Base-by-base conservation (phyloP, 2,329 filamentous ascomycete genomes). In the Cyclaneusma minus region DNA sequence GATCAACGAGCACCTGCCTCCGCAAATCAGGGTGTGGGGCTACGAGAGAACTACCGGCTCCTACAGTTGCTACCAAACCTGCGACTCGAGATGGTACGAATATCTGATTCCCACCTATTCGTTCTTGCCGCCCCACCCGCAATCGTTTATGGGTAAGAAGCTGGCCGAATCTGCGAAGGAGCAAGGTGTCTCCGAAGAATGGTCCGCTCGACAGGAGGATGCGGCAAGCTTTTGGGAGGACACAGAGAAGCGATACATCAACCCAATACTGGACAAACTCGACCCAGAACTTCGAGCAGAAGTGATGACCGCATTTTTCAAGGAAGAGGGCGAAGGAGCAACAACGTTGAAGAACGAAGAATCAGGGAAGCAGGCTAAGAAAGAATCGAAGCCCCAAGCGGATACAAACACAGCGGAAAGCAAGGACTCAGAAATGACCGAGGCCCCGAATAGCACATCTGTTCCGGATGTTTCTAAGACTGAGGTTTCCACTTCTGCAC, bases 21-120 rank as follows among this genome's bases (percentile, higher is more conserved):
- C 76, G 4, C 89, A 98, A 56, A 98, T 98, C 37, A 72, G 89
- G 27, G 68, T 98, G 3, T 98, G 89, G 89, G 89, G 83, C 3
- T 83, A 93, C 34, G 73, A 91, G 51, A 64, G 83, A 27, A 91
- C 87, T 1, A 87, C 77, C 47, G 87, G 85, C 37, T 71, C 73
- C 39, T 98, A 95, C 60, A 94, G 81, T 51, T 87, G 81, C 53
- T 98, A 98, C 53, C 79, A 92, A 47, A 68, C 81, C 29, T 94
- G 87, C 53, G 89, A 98, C 52, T 93, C 84, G 14, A 67, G 89
- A 39, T 91, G 85, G 64, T 98, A 98, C 54, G 89, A 98, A 56
- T 98, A 98, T 48, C 61, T 98, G 27, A 81, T 98, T 50, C 89
- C 89, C 3, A 89, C 80, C 21, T 84, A 95, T 52, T 83, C 80